Evolutionary conservation across 441 rosid genomes (phyloP), one percentile per base, ranked within the genome.

Genomic region (Metrosideros polymorpha): DNA sequence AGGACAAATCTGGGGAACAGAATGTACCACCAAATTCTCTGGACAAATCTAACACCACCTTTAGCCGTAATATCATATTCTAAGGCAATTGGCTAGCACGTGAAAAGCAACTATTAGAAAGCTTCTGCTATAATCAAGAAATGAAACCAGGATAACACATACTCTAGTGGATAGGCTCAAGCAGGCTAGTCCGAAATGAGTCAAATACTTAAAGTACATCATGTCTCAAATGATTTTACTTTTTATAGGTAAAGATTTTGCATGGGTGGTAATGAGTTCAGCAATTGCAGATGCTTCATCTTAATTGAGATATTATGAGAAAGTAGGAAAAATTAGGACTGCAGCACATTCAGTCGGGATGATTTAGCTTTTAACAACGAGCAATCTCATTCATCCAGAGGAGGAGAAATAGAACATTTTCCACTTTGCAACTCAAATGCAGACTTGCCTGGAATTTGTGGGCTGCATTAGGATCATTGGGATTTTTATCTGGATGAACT

Each of bases 401-500:
- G 14, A 49, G 35, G 29, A 52, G n/a, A 35, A 54, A 30, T 29
- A 39, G 59, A 50, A 52, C 84, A 83, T 30, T 50, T 18, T 51
- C 15, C 57, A 18, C 6, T 51, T 51, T 54, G 15, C 43, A 87
- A 8, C 13, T 19, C 29, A 86, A 50, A 54, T 42, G 75, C 84
- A 85, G 24, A 43, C 93, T 91, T 91, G 89, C 99, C 96, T 97
- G 99, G 91, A 97, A 97, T 90, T 97, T 96, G 85, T 94, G 94
- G 7, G 99, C 99, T 50, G 99, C 99, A 2, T 87, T 95, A 89
- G 99, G 99, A 92, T 97, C 97, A 83, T 97, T 94, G 19, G 98
- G 99, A 87, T 96, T 97, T 90, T 95, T 97, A 92, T 97, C 99
- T 12, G 99, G 99, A 90, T 94, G 99, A 84, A 96, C 98, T 90